These are phyloP conservation scores for Chalciporus pseudorubinellus DNA, from an alignment of 768 basidiomycete genomes.

Conservation along the genomic window DNA sequence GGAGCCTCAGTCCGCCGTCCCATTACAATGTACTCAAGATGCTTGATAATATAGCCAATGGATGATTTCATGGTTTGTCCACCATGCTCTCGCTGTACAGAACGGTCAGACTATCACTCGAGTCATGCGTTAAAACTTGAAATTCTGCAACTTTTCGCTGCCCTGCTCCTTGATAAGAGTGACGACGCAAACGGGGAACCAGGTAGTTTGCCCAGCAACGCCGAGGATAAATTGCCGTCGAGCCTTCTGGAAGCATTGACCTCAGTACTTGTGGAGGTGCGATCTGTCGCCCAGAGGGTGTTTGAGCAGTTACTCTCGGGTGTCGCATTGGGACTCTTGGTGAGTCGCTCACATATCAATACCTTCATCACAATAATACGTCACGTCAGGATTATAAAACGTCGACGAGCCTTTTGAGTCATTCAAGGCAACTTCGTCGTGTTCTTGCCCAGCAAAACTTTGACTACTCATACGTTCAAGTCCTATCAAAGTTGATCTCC, in stretches of 20 bases:
- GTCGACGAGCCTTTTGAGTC: conserved; percentile 37
- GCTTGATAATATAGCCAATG: conserved; percentile 43
- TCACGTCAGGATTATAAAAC: conserved; percentile 31
- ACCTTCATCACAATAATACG: background rate
- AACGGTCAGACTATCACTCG: conserved; percentile 21
- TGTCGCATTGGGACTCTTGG: conserved; percentile 10
- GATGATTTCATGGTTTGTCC: conserved; percentile 47
- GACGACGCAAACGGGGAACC: conserved; percentile 12
- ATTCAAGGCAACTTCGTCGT: conserved; percentile 43
- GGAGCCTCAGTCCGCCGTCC: conserved; percentile 14
- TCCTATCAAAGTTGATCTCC: conserved; percentile 53
- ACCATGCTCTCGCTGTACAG: conserved; percentile 29
- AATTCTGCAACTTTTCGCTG: conserved; percentile 41
- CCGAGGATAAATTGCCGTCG: conserved; percentile 7
- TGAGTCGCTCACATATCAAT: conserved; percentile 19
- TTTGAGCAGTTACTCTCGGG: conserved; percentile 23
- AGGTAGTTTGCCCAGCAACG: background rate
- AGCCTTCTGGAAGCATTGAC: conserved; percentile 20
- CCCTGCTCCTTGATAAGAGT: conserved; percentile 37
- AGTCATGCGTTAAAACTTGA: conserved; percentile 39
- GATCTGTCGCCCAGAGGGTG: conserved; percentile 11
- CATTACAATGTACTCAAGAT: conserved; percentile 20
- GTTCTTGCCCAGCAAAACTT: conserved; percentile 39
- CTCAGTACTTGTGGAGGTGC: conserved; percentile 22
- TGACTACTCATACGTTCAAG: conserved; percentile 67